Conservation (phyloP, 2,329 filamentous ascomycete species). For the Coniochaeta sp. region DNA sequence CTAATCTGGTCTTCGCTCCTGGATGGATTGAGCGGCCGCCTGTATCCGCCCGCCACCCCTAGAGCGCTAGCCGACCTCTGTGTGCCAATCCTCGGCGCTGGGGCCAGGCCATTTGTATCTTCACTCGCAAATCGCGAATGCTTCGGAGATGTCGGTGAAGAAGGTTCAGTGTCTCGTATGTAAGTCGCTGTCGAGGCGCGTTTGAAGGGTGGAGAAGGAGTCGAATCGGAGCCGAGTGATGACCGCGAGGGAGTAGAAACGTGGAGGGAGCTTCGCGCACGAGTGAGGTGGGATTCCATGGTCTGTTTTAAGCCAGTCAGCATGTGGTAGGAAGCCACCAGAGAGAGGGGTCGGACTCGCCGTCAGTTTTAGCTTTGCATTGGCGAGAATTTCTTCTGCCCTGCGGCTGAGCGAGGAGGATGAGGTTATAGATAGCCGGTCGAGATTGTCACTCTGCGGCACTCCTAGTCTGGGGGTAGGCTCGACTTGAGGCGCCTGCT, state of each 20-base stretch:
- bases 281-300: slow-evolving; percentile 86
- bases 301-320: slow-evolving; percentile 45
- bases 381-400: slow-evolving; percentile 85
- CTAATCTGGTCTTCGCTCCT: slow-evolving; percentile 35
- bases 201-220: slow-evolving; percentile 42
- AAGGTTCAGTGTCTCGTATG: slow-evolving; percentile 20
- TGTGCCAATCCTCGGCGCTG: slow-evolving; percentile 32
- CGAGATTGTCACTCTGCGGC: slow-evolving; percentile 15
- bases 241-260: slow-evolving; percentile 59
- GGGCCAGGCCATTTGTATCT: slow-evolving; percentile 40
- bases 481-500: slow-evolving; percentile 32
- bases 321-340: too few species aligned
- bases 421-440: slow-evolving; percentile 44
- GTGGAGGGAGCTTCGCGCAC: slow-evolving; percentile 65
- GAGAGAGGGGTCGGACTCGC: too few species aligned
- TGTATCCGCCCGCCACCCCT: slow-evolving; percentile 51
- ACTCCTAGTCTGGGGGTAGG: slow-evolving; percentile 16
- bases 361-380: slow-evolving; percentile 82
- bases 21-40: slow-evolving; percentile 38
- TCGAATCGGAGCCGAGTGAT: slow-evolving; percentile 48
- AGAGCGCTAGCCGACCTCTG: slow-evolving; percentile 60
- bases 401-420: slow-evolving; percentile 71
- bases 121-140: slow-evolving; percentile 59
- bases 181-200: slow-evolving; percentile 30
- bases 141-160: slow-evolving; percentile 26